Evolutionary conservation across 129 eudicot genomes (phyloP).

Genomic region (Calendula officinalis): DNA sequence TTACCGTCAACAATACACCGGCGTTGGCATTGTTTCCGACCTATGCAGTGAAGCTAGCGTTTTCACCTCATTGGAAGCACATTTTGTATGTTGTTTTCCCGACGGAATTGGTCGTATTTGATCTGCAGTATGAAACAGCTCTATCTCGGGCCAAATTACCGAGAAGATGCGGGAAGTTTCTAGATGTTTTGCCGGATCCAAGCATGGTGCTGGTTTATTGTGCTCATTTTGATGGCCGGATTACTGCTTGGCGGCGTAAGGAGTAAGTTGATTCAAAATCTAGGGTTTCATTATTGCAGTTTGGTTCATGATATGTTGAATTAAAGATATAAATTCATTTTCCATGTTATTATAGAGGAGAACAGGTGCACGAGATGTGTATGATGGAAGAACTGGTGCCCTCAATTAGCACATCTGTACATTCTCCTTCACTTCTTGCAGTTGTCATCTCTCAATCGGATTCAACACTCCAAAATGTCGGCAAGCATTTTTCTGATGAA

Average conservation of each 20-base stretch:
- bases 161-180: slow-evolving; percentile 78
- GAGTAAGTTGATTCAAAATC: slow-evolving; percentile 45
- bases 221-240: slow-evolving; percentile 85
- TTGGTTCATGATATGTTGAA: not conserved
- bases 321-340: not conserved
- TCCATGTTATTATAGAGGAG: slow-evolving; percentile 59
- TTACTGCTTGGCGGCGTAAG: slow-evolving; percentile 78
- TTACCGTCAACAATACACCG: slow-evolving; percentile 38
- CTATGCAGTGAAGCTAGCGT: slow-evolving; percentile 58
- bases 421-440: slow-evolving; percentile 81
- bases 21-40: slow-evolving; percentile 57
- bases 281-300: not conserved
- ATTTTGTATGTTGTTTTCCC: slow-evolving; percentile 68
- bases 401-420: slow-evolving; percentile 72
- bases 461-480: slow-evolving; percentile 59
- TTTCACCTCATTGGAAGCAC: slow-evolving; percentile 87
- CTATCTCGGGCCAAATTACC: slow-evolving; percentile 58
- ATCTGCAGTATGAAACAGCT: slow-evolving; percentile 70
- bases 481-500: slow-evolving; percentile 58
- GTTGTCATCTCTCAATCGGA: slow-evolving; percentile 73
- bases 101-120: slow-evolving; percentile 83
- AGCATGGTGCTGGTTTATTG: slow-evolving; percentile 65
- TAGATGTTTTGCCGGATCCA: slow-evolving; percentile 78
- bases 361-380: slow-evolving; percentile 77
- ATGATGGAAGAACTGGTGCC: slow-evolving; percentile 88